Base-by-base conservation (phyloP, 2,329 filamentous ascomycete genomes). In the Massarina eburnea region DNA sequence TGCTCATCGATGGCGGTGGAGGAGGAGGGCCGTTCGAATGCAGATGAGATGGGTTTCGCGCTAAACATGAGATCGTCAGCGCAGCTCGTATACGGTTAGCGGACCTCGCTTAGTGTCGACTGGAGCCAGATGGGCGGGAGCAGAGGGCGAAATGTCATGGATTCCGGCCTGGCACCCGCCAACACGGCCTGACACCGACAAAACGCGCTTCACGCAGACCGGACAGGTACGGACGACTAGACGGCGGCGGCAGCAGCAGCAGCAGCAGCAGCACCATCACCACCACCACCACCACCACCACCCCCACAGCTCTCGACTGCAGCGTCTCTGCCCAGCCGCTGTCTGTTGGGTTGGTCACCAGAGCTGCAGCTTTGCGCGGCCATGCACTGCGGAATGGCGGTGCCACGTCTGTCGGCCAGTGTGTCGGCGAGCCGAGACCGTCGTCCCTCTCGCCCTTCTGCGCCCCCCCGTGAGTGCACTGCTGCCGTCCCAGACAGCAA, bases 1-100 rank as follows among this genome's bases (percentile, higher is more conserved):
- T 53, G 44, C 52, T 61, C 64, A 70, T 70, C 33, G 65, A 61
- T 54, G 65, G 61, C 41, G 59, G 64, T 49, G 64, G 60, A 49
- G 63, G 61, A 49, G 63, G 61, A 56, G 60, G 64, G 48, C 55
- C 59, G 27, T 61, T 64, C 33, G 58, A 34, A 51, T 61, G 58
- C 39, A 57, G 62, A 51, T 63, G 61, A 46, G 55, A 44, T 41
- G 49, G 52, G 58, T 59, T 55, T 52, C 55, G 59, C 55, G 63
- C 64, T 68, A 67, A 36, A 46, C 30, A 48, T 46, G 49, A 51
- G 48, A 50, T 48, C 46, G 46, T 55, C 56, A 51, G 49, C 46
- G 35, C 21, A 34, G 46, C 27, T 45, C 35, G 29, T 34, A 39
- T 35, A 20, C 38, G 41, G 44, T 45, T 51, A 47, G 39, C 20